A percentile compares a stretch with the other conserved stretches of the same genome.
These are phyloP conservation scores for Starmera pachycereana DNA, from an alignment of 805 yeast species.

Conservation along the genomic window DNA sequence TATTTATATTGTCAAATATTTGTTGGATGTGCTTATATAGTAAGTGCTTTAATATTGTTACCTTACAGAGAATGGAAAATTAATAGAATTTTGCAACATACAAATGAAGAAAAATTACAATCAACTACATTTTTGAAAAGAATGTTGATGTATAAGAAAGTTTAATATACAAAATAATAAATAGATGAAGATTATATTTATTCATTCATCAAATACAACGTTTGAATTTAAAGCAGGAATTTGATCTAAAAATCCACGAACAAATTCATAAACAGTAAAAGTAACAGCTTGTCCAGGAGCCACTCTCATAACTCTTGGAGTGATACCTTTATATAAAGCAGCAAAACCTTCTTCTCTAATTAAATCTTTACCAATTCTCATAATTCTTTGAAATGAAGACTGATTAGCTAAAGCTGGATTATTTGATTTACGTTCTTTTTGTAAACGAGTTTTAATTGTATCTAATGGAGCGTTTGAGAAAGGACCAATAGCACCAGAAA, in stretches of 20 bases:
- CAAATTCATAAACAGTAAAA: slow-evolving; percentile 89
- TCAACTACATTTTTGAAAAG: neutral
- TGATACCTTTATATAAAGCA: slow-evolving; percentile 92
- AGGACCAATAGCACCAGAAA: slow-evolving; percentile 96
- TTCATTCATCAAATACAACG: slow-evolving; percentile 22
- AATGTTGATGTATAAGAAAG: too few relatives aligned
- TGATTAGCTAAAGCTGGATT: slow-evolving; percentile 23
- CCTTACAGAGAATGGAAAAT: slow-evolving; percentile 45
- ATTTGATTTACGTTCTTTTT: slow-evolving; percentile 69
- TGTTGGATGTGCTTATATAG: slow-evolving; percentile 40
- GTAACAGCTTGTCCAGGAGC: slow-evolving; percentile 99
- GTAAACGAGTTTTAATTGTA: slow-evolving; percentile 94
- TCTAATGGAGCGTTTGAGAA: slow-evolving; percentile 96
- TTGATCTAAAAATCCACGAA: slow-evolving; percentile 53
- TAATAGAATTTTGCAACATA: slow-evolving; percentile 22
- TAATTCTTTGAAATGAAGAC: slow-evolving; percentile 67
- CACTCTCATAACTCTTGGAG: slow-evolving; percentile 98
- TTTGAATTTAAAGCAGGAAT: slow-evolving; percentile 19
- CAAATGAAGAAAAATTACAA: neutral
- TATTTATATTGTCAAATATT: slow-evolving; percentile 52
- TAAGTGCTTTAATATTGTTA: slow-evolving; percentile 30
- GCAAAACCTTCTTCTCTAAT: slow-evolving; percentile 81
- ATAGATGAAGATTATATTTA: too few relatives aligned
- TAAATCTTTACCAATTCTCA: slow-evolving; percentile 70
- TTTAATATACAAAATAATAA: too few relatives aligned